These are phyloP conservation scores for Cryptosporidium bovis DNA, from an alignment of 169 alveolate genomes.

Conservation along the genomic window DNA sequence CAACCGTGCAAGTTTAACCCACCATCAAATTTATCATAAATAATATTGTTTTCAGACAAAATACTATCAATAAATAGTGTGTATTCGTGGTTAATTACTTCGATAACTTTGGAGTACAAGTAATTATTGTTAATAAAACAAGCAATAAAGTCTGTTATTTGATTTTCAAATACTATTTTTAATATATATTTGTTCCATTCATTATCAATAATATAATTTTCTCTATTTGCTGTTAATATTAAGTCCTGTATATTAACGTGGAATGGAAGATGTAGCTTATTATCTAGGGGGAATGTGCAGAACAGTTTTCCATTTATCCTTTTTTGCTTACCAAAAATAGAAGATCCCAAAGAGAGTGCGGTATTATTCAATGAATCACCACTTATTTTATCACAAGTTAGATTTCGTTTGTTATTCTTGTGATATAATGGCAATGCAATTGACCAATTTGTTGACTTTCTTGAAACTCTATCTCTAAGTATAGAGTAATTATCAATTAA, in stretches of 20 bases:
- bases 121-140: constrained; percentile 14
- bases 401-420: neutral
- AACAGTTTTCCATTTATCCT: constrained; percentile 36
- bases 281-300: constrained; percentile 55
- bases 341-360: constrained; percentile 40
- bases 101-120: neutral
- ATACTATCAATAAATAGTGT: neutral
- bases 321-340: constrained; percentile 41
- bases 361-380: neutral
- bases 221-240: constrained; percentile 69
- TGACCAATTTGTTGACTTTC: constrained; percentile 53
- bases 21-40: neutral
- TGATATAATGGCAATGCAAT: constrained; percentile 60
- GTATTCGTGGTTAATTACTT: neutral
- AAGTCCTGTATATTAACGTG: constrained; percentile 62
- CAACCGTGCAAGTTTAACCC: neutral
- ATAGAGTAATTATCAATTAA: neutral
- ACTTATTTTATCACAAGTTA: neutral
- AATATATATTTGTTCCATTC: constrained; percentile 36
- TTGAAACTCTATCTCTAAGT: constrained; percentile 46
- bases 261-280: constrained; percentile 30
- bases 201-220: constrained; percentile 24
- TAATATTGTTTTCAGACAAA: neutral
- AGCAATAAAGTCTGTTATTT: constrained; percentile 47
- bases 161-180: constrained; percentile 22